These are phyloP conservation scores for Asterochloris erici DNA, from an alignment of 139 green algal genomes.

Conservation along the genomic window DNA sequence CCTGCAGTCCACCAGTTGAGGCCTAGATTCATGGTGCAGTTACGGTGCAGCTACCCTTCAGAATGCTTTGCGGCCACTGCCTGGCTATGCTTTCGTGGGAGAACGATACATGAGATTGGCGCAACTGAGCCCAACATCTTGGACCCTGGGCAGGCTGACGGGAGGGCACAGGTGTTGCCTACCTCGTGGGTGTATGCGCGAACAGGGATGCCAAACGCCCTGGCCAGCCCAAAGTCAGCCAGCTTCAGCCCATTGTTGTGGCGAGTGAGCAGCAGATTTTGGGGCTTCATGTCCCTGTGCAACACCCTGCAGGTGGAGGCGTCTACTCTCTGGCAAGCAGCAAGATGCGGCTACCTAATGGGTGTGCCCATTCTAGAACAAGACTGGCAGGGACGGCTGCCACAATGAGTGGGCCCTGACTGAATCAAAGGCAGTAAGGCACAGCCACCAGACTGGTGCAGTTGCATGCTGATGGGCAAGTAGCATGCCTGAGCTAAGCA, in stretches of 20 bases:
- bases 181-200: constrained; percentile 99
- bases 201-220: constrained; percentile 96
- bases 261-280: constrained; percentile 93
- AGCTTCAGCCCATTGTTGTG: constrained; percentile 82
- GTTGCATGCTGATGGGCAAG: too few relatives aligned
- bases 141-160: too few relatives aligned
- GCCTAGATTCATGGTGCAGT: too few relatives aligned
- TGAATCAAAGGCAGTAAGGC: too few relatives aligned
- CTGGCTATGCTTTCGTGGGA: too few relatives aligned
- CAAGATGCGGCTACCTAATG: too few relatives aligned
- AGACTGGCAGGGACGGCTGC: not conserved
- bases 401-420: not conserved
- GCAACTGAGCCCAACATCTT: not conserved
- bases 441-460: too few relatives aligned
- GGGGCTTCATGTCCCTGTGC: constrained; percentile 97
- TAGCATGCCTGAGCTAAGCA: not conserved
- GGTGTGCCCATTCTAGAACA: not conserved
- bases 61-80: too few relatives aligned
- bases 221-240: constrained; percentile 93
- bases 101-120: too few relatives aligned
- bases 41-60: too few relatives aligned
- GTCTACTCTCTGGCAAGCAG: not conserved
- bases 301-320: constrained; percentile 62
- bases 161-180: too few relatives aligned
- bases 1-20: constrained; percentile 37